These are phyloP conservation scores for Stellera chamaejasme DNA, from an alignment of 345 rosid species.

Conservation along the genomic window DNA sequence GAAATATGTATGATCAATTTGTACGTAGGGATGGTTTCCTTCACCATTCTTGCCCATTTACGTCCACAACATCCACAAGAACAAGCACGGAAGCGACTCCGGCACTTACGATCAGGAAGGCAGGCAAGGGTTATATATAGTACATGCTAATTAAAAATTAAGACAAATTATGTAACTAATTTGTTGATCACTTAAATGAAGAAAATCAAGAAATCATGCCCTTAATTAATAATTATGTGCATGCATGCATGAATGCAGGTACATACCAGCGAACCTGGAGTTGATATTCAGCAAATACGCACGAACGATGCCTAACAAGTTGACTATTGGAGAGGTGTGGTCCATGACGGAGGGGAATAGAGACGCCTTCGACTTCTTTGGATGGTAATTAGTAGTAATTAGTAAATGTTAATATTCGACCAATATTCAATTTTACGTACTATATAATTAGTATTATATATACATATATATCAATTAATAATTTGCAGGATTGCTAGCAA, in stretches of 20 bases:
- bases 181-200: background rate
- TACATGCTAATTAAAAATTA: too few relatives aligned
- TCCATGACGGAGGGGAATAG: conserved; percentile 69
- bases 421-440: too few relatives aligned
- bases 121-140: conserved; percentile 27
- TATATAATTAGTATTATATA: too few relatives aligned
- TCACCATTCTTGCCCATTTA: conserved; percentile 66
- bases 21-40: conserved; percentile 83
- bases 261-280: conserved; percentile 47
- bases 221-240: background rate
- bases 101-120: conserved; percentile 71
- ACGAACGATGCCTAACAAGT: conserved; percentile 46
- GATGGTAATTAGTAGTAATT: conserved; percentile 30
- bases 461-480: too few relatives aligned
- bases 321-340: conserved; percentile 63
- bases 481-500: conserved; percentile 42
- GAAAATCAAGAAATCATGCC: background rate
- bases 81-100: conserved; percentile 70
- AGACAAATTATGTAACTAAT: too few relatives aligned
- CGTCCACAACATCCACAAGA: conserved; percentile 64
- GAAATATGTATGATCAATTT: background rate
- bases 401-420: too few relatives aligned
- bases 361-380: conserved; percentile 44
- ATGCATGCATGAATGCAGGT: conserved; percentile 25
- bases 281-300: conserved; percentile 75